Evolutionary conservation across 1,284 basidiomycete genomes (phyloP).

Genomic region (Irpex rosettiformis): DNA sequence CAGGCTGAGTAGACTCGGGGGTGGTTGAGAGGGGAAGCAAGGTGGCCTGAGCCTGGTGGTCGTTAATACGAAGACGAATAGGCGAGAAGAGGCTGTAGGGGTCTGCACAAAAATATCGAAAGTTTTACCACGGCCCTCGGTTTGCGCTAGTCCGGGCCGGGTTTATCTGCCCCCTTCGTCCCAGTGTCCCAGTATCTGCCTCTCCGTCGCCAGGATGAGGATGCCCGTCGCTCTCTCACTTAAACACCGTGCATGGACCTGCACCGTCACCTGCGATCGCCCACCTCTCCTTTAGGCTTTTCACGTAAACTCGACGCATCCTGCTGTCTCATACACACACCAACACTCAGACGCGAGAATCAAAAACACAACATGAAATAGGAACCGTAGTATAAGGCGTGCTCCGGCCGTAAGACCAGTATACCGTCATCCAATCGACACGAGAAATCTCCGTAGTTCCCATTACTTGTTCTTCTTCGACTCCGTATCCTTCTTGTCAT

Average conservation of each 20-base stretch:
- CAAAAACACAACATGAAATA: not conserved
- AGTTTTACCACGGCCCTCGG: conserved; percentile 23
- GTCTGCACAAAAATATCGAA: conserved; percentile 19
- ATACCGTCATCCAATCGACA: conserved; percentile 3
- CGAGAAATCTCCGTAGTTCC: conserved; percentile 17
- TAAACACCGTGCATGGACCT: not conserved
- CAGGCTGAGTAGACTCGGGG: not conserved
- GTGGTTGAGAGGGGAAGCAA: conserved; percentile 3
- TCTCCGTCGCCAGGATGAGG: not conserved
- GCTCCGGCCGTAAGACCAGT: conserved; percentile 17
- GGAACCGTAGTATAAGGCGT: not conserved
- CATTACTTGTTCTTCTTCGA: conserved; percentile 40
- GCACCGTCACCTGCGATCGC: not conserved
- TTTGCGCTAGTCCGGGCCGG: conserved; percentile 17
- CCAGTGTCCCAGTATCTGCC: too few relatives aligned
- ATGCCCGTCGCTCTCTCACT: not conserved
- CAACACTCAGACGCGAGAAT: not conserved
- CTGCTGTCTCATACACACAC: not conserved
- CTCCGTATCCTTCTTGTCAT: conserved; percentile 18
- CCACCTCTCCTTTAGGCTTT: not conserved
- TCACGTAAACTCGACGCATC: not conserved
- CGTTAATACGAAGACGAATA: conserved; percentile 3
- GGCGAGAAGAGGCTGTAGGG: conserved; percentile 13
- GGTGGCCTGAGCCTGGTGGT: conserved; percentile 5
- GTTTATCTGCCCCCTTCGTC: not conserved